Evolutionary conservation across 164 flowering plant species (phyloP).

Genomic region (Aristolochia californica): DNA sequence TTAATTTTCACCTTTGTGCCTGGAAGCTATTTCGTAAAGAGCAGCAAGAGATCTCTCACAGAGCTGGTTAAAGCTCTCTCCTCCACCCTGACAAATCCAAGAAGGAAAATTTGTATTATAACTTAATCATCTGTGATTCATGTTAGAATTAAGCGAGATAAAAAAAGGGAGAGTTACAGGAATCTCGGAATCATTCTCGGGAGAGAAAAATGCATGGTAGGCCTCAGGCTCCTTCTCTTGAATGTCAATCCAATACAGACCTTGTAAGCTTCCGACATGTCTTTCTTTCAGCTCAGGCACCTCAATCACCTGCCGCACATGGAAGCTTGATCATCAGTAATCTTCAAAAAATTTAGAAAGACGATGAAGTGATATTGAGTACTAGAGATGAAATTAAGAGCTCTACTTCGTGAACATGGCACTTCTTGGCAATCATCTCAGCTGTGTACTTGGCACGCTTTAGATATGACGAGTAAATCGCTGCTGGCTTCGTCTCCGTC

Average conservation of each 20-base stretch:
- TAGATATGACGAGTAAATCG: constrained; percentile 70
- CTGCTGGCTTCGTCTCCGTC: constrained; percentile 47
- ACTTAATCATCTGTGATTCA: too few relatives aligned
- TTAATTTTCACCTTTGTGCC: constrained; percentile 15
- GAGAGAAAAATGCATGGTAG: constrained; percentile 21
- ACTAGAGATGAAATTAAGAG: too few relatives aligned
- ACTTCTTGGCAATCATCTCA: constrained; percentile 50
- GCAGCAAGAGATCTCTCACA: constrained; percentile 24
- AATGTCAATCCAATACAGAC: constrained; percentile 18
- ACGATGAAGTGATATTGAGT: too few relatives aligned
- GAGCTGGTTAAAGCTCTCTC: constrained; percentile 23
- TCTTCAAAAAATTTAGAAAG: too few relatives aligned
- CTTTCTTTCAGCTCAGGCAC: constrained; percentile 24
- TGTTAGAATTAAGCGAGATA: too few relatives aligned
- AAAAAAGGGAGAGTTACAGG: constrained; percentile 7
- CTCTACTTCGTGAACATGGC: constrained; percentile 59
- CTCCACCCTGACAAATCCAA: constrained; percentile 20
- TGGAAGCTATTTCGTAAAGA: constrained; percentile 21
- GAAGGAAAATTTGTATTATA: background rate
- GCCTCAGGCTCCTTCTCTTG: constrained; percentile 25
- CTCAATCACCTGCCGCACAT: constrained; percentile 21
- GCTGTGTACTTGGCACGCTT: constrained; percentile 75
- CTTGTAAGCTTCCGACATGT: constrained; percentile 23
- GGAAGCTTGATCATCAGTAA: too few relatives aligned
- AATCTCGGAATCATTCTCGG: constrained; percentile 18